A percentile compares a stretch with the other conserved stretches of the same genome.
Evolutionary conservation across 2,329 filamentous ascomycete genomes (phyloP).

Genomic region (Cytospora paraplurivora): DNA sequence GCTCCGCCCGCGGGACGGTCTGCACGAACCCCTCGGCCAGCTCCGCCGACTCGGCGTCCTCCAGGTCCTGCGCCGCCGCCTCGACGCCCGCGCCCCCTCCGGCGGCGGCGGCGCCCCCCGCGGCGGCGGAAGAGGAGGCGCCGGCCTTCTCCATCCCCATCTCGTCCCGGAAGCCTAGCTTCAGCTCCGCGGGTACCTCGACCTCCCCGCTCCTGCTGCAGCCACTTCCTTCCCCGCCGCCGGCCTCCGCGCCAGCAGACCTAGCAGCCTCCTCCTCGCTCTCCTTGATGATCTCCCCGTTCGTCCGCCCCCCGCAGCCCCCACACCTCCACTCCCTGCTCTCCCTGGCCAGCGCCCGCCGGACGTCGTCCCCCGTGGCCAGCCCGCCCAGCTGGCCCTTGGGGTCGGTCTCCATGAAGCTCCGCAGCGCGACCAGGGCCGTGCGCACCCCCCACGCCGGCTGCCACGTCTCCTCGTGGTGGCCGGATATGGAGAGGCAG

Average conservation of each 20-base stretch:
- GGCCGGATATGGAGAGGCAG: slow-evolving; percentile 88
- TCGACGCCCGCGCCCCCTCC: slow-evolving; percentile 22
- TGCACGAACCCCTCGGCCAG: slow-evolving; percentile 61
- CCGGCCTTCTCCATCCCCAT: slow-evolving; percentile 58
- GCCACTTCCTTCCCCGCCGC: slow-evolving; percentile 31
- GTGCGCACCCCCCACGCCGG: slow-evolving; percentile 96
- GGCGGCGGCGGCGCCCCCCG: no score
- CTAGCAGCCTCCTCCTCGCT: slow-evolving; percentile 61
- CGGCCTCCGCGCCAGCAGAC: slow-evolving; percentile 34
- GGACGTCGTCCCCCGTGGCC: slow-evolving; percentile 69
- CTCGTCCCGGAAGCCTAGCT: slow-evolving; percentile 74
- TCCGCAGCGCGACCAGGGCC: slow-evolving; percentile 75
- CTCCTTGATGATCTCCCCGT: slow-evolving; percentile 73
- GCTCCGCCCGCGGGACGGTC: slow-evolving; percentile 42
- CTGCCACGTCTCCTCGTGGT: slow-evolving; percentile 99
- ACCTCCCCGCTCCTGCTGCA: slow-evolving; percentile 43
- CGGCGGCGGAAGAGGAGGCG: slow-evolving; percentile 28
- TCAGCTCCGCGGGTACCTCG: slow-evolving; percentile 57
- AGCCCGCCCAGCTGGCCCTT: slow-evolving; percentile 88
- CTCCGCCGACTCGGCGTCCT: slow-evolving; percentile 48
- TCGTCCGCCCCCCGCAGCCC: slow-evolving; percentile 70
- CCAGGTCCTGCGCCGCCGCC: slow-evolving; percentile 30
- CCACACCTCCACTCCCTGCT: slow-evolving; percentile 69
- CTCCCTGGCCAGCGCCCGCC: slow-evolving; percentile 69
- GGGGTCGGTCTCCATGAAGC: slow-evolving; percentile 91